Percentiles rank a stretch among this genome's conserved stretches.
phyloP scores from a whole-genome alignment of 495 filamentous ascomycete species.

The Neurospora tetraspora region DNA sequence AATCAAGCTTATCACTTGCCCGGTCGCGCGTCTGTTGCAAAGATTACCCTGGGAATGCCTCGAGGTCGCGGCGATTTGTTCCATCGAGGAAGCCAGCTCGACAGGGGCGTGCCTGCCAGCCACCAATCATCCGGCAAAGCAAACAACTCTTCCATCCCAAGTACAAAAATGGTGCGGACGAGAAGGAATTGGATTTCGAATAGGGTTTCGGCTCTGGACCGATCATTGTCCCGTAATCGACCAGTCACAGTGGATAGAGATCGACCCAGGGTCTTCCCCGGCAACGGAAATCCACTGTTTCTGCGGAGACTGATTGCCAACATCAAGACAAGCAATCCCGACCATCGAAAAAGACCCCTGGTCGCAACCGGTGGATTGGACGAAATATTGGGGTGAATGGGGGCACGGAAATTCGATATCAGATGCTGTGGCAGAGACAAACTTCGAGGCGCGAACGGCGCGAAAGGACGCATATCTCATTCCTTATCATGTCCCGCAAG shows the following conservation, averaged over 20 bases:
- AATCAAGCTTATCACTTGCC: neutral
- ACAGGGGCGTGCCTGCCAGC: neutral
- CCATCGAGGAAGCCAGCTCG: neutral
- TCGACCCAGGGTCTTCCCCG: neutral
- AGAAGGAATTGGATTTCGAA: neutral
- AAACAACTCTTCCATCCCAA: neutral
- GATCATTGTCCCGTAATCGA: neutral
- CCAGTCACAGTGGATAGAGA: neutral
- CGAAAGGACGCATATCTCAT: neutral
- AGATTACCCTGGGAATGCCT: neutral
- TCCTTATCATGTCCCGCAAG: neutral
- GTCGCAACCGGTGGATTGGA: neutral
- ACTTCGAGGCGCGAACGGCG: neutral
- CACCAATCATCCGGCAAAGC: neutral
- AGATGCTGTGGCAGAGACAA: neutral
- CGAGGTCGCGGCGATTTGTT: neutral
- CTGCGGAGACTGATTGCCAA: neutral
- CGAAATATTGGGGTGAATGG: neutral
- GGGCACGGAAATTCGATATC: neutral
- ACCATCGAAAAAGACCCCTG: neutral
- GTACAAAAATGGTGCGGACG: neutral
- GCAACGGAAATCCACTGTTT: neutral
- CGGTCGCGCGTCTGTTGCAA: neutral
- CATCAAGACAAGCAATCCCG: neutral
- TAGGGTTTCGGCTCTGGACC: neutral